A percentile compares a stretch with the other conserved stretches of the same genome.
phyloP scores from a whole-genome alignment of 768 basidiomycete genomes.

The Rhodosporidiobolus sp. region DNA sequence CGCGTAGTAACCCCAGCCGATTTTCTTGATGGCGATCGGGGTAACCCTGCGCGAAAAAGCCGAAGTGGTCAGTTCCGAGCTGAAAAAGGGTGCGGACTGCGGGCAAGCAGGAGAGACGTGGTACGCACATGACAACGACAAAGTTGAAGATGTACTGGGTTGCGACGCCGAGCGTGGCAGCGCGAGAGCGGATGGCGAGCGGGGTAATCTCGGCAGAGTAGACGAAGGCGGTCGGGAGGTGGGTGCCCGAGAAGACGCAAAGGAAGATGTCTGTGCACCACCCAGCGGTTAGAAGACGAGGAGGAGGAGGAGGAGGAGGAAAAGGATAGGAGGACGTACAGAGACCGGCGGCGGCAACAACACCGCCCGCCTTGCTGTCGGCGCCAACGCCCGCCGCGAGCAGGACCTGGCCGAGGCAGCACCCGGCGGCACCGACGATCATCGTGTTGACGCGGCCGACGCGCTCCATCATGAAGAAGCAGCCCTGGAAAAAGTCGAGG shows the following conservation, averaged over 20 bases:
- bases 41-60: constrained; percentile 31
- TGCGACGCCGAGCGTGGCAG: constrained; percentile 33
- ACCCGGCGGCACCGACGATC: constrained; percentile 27
- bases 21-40: constrained; percentile 34
- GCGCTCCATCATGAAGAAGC: background rate
- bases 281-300: background rate
- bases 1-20: constrained; percentile 35
- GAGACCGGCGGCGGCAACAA: constrained; percentile 37
- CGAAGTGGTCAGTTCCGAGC: background rate
- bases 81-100: too few species aligned
- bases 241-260: constrained; percentile 20
- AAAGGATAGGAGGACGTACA: constrained; percentile 22
- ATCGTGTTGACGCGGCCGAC: constrained; percentile 37
- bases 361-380: constrained; percentile 21
- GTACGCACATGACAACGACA: background rate
- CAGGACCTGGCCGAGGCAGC: constrained; percentile 24
- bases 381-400: constrained; percentile 36
- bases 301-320: background rate
- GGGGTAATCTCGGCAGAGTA: constrained; percentile 35
- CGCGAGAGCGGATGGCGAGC: constrained; percentile 35
- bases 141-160: constrained; percentile 32
- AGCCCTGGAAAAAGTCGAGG: too few species aligned
- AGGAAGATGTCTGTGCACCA: constrained; percentile 14
- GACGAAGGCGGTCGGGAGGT: constrained; percentile 36
- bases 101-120: background rate